Evolutionary conservation across 1,139 yeast genomes (phyloP).

Genomic region (Arxiozyma slooffiae): DNA sequence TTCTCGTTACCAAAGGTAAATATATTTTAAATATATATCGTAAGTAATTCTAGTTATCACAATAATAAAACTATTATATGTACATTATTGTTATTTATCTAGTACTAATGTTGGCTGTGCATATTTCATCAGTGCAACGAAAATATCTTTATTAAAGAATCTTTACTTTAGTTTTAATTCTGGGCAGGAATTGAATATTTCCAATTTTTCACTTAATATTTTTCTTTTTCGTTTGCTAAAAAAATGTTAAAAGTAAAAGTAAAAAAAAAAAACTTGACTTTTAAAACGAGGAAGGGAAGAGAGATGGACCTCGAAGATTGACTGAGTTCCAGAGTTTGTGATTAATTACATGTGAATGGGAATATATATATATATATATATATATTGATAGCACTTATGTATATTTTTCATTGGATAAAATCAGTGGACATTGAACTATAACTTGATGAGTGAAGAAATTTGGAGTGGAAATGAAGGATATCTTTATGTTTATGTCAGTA

Average conservation of each 20-base stretch:
- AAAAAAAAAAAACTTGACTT: too few relatives aligned
- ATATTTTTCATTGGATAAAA: too few relatives aligned
- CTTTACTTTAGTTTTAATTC: background rate
- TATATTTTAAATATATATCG: background rate
- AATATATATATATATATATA: too few relatives aligned
- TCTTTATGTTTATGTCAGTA: slow-evolving; percentile 34
- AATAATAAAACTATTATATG: too few relatives aligned
- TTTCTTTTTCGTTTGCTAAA: too few relatives aligned
- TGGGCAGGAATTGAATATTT: background rate
- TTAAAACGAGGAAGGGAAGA: too few relatives aligned
- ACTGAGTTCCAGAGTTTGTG: background rate
- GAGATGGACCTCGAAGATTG: too few relatives aligned
- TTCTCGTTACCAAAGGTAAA: slow-evolving; percentile 19
- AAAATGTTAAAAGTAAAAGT: too few relatives aligned
- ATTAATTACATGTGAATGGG: too few relatives aligned
- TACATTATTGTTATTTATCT: too few relatives aligned
- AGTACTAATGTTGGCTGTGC: background rate
- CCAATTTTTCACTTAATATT: too few relatives aligned
- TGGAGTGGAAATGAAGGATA: slow-evolving; percentile 33
- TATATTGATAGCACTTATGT: background rate
- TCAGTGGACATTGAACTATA: background rate
- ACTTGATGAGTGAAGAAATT: slow-evolving; percentile 15
- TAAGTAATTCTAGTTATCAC: background rate
- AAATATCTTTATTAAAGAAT: background rate
- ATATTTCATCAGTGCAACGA: background rate